Conservation (phyloP, 768 basidiomycete species). For the Boletus vinaceobasis region DNA sequence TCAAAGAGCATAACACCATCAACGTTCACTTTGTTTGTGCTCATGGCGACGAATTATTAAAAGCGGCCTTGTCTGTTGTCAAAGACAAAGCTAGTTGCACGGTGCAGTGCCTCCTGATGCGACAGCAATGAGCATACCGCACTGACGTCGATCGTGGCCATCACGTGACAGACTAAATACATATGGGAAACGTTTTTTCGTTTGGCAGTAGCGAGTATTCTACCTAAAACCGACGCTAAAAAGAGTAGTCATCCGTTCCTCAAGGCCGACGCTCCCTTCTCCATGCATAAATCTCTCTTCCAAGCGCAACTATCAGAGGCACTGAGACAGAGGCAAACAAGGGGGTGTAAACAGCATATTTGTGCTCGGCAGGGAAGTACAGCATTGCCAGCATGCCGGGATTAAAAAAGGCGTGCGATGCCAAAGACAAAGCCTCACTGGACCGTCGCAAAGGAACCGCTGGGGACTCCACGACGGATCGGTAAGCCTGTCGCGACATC, state of each 20-base stretch:
- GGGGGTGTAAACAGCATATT: constrained; percentile 94
- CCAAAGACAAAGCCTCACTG: constrained; percentile 55
- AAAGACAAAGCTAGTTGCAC: background rate
- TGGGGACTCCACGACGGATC: constrained; percentile 17
- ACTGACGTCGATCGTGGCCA: constrained; percentile 15
- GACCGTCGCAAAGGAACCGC: constrained; percentile 53
- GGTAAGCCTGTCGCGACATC: constrained; percentile 21
- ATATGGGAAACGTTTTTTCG: constrained; percentile 6
- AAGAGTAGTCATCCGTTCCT: constrained; percentile 12
- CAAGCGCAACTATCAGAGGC: constrained; percentile 70
- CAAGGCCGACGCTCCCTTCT: constrained; percentile 23
- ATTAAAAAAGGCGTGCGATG: constrained; percentile 92
- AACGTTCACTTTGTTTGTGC: constrained; percentile 51
- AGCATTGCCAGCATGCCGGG: constrained; percentile 94
- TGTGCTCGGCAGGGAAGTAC: constrained; percentile 98
- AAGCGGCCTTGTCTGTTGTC: constrained; percentile 8
- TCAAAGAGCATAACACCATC: constrained; percentile 81
- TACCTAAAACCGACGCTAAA: constrained; percentile 1
- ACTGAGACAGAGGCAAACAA: constrained; percentile 89
- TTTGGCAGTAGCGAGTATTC: constrained; percentile 5
- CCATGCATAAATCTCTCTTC: constrained; percentile 74
- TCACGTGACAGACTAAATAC: constrained; percentile 24
- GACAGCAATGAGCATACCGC: background rate
- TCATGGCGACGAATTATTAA: constrained; percentile 22
- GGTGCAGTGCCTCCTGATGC: background rate